phyloP scores from a whole-genome alignment of 2,329 filamentous ascomycete genomes.

The Apiospora malaysiana region DNA sequence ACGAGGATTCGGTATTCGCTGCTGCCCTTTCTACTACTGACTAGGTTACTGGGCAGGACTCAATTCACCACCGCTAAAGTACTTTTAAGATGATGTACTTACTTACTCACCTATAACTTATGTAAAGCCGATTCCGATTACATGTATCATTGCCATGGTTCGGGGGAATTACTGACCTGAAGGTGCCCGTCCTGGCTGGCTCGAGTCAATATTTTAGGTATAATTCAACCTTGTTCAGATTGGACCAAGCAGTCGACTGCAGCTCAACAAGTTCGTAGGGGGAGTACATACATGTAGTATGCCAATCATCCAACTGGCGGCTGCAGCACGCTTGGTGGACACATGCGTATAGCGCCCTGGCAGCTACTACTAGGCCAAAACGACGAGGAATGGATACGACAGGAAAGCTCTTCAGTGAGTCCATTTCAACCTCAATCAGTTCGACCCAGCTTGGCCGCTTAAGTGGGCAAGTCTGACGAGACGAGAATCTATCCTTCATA shows the following conservation, averaged over 20 bases:
- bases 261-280: too few relatives aligned
- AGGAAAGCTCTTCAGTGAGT: too few relatives aligned
- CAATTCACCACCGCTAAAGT: background rate
- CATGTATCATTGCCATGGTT: background rate
- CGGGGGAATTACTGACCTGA: background rate
- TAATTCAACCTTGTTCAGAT: background rate
- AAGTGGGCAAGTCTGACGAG: background rate
- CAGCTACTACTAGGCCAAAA: too few relatives aligned
- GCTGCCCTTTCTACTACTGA: too few relatives aligned
- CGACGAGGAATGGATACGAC: too few relatives aligned
- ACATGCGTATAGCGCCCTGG: too few relatives aligned
- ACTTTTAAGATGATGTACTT: too few relatives aligned
- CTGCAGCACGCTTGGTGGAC: too few relatives aligned
- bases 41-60: background rate
- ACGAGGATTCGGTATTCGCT: too few relatives aligned
- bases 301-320: too few relatives aligned
- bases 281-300: too few relatives aligned
- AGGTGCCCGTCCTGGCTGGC: background rate
- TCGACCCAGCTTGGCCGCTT: background rate
- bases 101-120: too few relatives aligned
- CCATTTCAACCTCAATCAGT: background rate
- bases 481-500: background rate
- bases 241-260: background rate
- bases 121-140: background rate
- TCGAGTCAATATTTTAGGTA: background rate